Conservation (phyloP, 345 rosid species). For the Bruguiera parviflora region DNA sequence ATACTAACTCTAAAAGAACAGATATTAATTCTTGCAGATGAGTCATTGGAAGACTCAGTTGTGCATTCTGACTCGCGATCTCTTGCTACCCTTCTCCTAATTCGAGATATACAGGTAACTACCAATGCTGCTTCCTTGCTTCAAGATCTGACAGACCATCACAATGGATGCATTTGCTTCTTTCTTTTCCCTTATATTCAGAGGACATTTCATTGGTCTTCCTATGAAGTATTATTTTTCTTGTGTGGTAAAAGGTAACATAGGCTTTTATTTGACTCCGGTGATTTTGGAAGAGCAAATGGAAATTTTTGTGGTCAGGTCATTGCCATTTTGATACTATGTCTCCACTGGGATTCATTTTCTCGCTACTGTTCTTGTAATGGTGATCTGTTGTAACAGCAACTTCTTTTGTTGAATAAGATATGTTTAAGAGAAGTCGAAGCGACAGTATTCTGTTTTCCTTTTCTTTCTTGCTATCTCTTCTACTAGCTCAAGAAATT, state of each 20-base stretch:
- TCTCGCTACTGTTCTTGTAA: too few species aligned
- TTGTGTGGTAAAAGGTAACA: too few species aligned
- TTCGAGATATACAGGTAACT: conserved; percentile 87
- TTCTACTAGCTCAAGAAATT: not conserved
- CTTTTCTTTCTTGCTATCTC: not conserved
- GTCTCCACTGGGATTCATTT: too few species aligned
- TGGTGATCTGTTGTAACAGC: too few species aligned
- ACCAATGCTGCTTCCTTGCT: conserved; percentile 2
- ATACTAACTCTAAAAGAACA: conserved; percentile 61
- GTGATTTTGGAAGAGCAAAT: too few species aligned
- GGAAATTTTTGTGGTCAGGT: too few species aligned
- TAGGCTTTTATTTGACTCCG: too few species aligned
- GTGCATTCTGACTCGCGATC: conserved; percentile 94
- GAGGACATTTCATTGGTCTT: too few species aligned
- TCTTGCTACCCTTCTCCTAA: conserved; percentile 93
- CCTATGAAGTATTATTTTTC: too few species aligned
- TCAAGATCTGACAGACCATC: not conserved
- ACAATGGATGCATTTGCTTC: too few species aligned
- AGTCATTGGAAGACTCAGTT: conserved; percentile 82
- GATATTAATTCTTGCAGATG: conserved; percentile 98
- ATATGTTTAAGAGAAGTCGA: not conserved
- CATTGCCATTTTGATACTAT: too few species aligned
- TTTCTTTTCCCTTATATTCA: too few species aligned
- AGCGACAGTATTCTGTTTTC: not conserved
- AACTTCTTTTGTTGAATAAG: not conserved